Base-by-base conservation (phyloP, 176 grass and related monocot genomes). In the Echinochloa phyllopogon region DNA sequence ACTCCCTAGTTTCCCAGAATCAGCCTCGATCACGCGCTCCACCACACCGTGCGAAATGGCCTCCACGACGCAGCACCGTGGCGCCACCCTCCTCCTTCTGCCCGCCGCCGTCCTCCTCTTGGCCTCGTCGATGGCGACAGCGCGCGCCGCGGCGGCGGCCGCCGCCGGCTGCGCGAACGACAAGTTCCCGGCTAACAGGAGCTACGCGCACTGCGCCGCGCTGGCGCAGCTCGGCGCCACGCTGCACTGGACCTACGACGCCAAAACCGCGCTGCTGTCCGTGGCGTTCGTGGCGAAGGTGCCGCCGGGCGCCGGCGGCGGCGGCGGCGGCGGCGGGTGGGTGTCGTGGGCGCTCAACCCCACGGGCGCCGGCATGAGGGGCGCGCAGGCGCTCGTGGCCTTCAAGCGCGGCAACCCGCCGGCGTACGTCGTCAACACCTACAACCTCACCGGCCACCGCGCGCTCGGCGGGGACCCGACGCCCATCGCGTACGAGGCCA, bases 311-410 rank as follows among this genome's bases (percentile, higher is more conserved):
- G 6, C 58, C 5, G 39, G 9, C 1, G 50, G 10, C 20, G 21
- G 21, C 1, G 50, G 10, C 20, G 21, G 21, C 55, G 10, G 21
- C 37, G 81, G 6, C 17, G 91, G 92, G 8, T 91, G 92, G 92
- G 88, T 90, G 75, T 4, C 88, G 49, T 94, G 92, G 92, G 88
- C 78, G 45, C 66, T 94, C 86, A 94, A 94, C 75, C 92, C 92
- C 69, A 81, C 78, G 61, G 86, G 86, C 45, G 55, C 64, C 24
- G 86, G 79, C 29, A 94, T 94, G 92, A 74, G 56, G 58, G 92
- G 92, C 68, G 66, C 92, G 53, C 92, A 94, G 88, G 13, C 92
- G 27, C 88, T 94, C 9, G 0, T 88, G 17, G 88, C 92, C n/a
- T 77, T 86, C 69, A 82, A 52, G 52, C 8, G 8, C 43, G 0